Percentiles rank a stretch among this genome's conserved stretches.
Conservation (phyloP, 2,329 filamentous ascomycete genomes). For the Aureobasidium sp. region DNA sequence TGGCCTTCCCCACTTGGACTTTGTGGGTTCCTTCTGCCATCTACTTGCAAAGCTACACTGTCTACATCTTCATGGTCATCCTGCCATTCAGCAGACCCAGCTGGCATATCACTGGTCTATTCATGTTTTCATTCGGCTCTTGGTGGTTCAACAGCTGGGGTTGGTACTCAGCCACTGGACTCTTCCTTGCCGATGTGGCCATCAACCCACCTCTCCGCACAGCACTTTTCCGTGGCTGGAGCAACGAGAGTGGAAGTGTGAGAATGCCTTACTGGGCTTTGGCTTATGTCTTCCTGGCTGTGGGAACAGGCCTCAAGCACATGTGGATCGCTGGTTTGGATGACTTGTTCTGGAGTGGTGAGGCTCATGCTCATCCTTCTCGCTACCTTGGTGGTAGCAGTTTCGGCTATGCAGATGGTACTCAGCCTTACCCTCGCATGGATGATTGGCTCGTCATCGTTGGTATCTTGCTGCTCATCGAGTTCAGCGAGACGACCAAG, state of each 20-base stretch:
- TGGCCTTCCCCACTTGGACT: constrained; percentile 37
- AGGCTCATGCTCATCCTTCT: constrained; percentile 36
- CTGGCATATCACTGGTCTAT: constrained; percentile 34
- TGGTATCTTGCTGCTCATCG: constrained; percentile 35
- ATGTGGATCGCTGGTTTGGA: constrained; percentile 37
- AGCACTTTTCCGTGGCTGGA: constrained; percentile 21
- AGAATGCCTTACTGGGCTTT: constrained; percentile 28
- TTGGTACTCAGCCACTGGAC: constrained; percentile 39
- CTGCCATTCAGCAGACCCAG: constrained; percentile 35
- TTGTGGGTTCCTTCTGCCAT: constrained; percentile 39
- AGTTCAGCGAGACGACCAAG: constrained; percentile 33
- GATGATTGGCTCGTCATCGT: constrained; percentile 41
- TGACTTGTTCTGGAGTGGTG: constrained; percentile 27
- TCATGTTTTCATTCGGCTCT: constrained; percentile 37
- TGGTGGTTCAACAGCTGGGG: constrained; percentile 44
- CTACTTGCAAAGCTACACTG: constrained; percentile 41
- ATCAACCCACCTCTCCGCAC: constrained; percentile 36
- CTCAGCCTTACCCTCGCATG: constrained; percentile 33
- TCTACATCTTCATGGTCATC: constrained; percentile 42
- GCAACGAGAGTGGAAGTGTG: constrained; percentile 17
- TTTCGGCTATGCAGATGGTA: constrained; percentile 27
- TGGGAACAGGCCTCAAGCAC: constrained; percentile 36
- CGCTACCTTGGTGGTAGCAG: constrained; percentile 30
- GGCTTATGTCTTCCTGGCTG: constrained; percentile 27
- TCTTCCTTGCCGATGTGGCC: constrained; percentile 35